Conservation (phyloP, 1,284 basidiomycete genomes). For the Fomes fomentarius region DNA sequence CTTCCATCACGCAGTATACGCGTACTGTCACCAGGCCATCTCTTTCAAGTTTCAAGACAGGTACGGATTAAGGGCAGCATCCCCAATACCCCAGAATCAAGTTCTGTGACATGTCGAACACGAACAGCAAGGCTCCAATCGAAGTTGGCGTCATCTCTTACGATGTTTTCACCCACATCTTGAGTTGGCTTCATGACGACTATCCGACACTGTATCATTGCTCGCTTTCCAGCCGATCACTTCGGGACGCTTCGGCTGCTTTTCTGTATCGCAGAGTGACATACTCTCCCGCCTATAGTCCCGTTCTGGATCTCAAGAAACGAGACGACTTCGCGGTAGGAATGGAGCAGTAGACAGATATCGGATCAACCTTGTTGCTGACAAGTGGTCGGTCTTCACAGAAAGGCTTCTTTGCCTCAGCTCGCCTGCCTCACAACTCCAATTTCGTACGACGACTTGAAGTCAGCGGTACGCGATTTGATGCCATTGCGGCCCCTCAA, state of each 20-base stretch:
- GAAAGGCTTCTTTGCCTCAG: slow-evolving; percentile 40
- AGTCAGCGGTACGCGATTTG: slow-evolving; percentile 43
- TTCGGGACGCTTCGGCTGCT: slow-evolving; percentile 44
- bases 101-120: too few species aligned
- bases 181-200: slow-evolving; percentile 39
- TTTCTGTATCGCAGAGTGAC: slow-evolving; percentile 47
- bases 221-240: slow-evolving; percentile 46
- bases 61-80: too few species aligned
- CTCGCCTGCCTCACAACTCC: slow-evolving; percentile 43
- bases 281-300: slow-evolving; percentile 40
- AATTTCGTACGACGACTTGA: slow-evolving; percentile 43
- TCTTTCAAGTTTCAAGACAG: too few species aligned
- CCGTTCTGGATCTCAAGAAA: slow-evolving; percentile 40
- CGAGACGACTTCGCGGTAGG: slow-evolving; percentile 38
- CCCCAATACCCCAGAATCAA: too few species aligned
- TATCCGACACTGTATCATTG: slow-evolving; percentile 39
- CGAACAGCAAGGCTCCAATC: too few species aligned
- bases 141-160: slow-evolving; percentile 17
- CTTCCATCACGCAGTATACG: too few species aligned
- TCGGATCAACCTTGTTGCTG: background rate
- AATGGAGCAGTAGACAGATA: too few species aligned
- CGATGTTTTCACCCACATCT: slow-evolving; percentile 43
- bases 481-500: background rate
- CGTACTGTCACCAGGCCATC: too few species aligned
- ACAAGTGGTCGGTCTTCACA: background rate